Conservation (phyloP, 2,329 filamentous ascomycete genomes). For the Verticillium nubilum region DNA sequence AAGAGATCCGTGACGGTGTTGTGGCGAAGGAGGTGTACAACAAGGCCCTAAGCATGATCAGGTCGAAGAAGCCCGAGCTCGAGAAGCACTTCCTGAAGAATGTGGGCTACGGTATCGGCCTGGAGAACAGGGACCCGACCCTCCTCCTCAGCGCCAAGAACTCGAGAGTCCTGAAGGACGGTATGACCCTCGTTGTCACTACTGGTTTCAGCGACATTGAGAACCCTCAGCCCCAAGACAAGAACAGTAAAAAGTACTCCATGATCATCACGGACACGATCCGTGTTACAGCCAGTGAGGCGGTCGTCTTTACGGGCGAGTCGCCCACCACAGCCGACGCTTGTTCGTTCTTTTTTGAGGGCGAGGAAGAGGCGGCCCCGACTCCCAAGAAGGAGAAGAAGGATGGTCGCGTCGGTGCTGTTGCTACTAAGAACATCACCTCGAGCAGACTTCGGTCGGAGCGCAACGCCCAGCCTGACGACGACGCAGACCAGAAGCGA, state of each 20-base stretch:
- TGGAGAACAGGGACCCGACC: conserved; percentile 81
- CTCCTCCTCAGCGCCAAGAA: conserved; percentile 87
- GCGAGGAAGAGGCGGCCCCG: conserved; percentile 82
- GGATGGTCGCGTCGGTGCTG: conserved; percentile 74
- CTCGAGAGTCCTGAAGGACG: conserved; percentile 75
- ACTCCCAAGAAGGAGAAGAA: conserved; percentile 89
- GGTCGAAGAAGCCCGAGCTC: conserved; percentile 86
- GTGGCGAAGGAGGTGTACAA: conserved; percentile 84
- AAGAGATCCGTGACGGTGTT: conserved; percentile 83
- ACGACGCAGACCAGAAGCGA: conserved; percentile 81
- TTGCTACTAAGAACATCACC: conserved; percentile 92
- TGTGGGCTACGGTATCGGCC: conserved; percentile 85
- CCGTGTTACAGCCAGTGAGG: conserved; percentile 72
- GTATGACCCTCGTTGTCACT: conserved; percentile 91
- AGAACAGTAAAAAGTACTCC: conserved; percentile 83
- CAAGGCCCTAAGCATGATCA: conserved; percentile 77
- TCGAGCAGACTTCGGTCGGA: conserved; percentile 90
- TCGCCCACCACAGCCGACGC: conserved; percentile 87
- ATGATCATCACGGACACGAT: conserved; percentile 90
- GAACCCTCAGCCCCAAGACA: conserved; percentile 82
- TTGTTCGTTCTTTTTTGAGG: conserved; percentile 98
- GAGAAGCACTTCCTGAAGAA: conserved; percentile 94
- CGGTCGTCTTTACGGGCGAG: conserved; percentile 88
- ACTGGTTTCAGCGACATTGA: conserved; percentile 87
- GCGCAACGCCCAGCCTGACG: conserved; percentile 79